Conservation (phyloP, 106 monocot genomes). For the Posidonia australis region DNA sequence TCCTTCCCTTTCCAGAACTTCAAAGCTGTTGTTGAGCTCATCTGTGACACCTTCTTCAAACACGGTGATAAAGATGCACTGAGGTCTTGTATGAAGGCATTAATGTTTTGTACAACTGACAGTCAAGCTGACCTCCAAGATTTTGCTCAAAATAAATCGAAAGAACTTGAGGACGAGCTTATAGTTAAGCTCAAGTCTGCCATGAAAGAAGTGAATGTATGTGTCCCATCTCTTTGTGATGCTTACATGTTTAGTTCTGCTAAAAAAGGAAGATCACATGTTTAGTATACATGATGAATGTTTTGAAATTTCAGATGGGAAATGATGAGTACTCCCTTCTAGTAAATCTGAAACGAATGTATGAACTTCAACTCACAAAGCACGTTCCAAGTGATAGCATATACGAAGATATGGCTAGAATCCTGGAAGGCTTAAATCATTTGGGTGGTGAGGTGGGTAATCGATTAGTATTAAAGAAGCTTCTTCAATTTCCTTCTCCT, state of each 20-base stretch:
- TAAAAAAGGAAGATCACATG: not conserved
- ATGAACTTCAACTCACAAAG: constrained; percentile 80
- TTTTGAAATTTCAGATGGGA: constrained; percentile 45
- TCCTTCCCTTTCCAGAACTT: constrained; percentile 45
- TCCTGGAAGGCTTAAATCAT: constrained; percentile 48
- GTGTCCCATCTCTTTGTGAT: not conserved
- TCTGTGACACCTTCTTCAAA: constrained; percentile 86
- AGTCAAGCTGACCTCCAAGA: constrained; percentile 84
- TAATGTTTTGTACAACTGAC: constrained; percentile 74
- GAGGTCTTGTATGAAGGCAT: constrained; percentile 76
- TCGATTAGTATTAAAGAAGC: not conserved
- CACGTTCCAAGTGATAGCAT: constrained; percentile 50
- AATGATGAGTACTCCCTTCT: constrained; percentile 95
- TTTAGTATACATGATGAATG: constrained; percentile 2
- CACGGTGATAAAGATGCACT: constrained; percentile 85
- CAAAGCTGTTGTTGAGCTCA: constrained; percentile 57
- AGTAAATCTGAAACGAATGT: constrained; percentile 81
- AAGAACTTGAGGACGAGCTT: constrained; percentile 83
- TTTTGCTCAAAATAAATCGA: constrained; percentile 80
- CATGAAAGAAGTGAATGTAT: constrained; percentile 80
- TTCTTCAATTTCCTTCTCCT: not conserved
- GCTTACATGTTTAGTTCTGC: not conserved
- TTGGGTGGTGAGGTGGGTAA: constrained; percentile 65
- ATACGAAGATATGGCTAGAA: constrained; percentile 62
- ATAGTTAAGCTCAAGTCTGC: constrained; percentile 63